phyloP scores from a whole-genome alignment of 2,329 filamentous ascomycete genomes.

The Xylariaceae sp. region DNA sequence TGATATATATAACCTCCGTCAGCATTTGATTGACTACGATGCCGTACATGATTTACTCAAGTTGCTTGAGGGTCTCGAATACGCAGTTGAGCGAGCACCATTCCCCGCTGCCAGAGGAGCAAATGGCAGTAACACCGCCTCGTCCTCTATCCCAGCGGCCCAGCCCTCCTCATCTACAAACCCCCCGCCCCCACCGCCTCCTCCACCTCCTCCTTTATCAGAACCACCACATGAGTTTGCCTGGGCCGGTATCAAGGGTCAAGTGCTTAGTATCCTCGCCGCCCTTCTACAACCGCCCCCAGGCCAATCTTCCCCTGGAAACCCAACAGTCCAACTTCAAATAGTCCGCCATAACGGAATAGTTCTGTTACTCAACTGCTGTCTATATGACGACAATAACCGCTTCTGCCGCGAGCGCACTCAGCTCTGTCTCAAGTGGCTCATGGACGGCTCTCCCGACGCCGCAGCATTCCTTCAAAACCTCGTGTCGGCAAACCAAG shows the following conservation, averaged over 20 bases:
- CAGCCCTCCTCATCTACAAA: constrained; percentile 28
- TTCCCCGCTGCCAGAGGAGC: constrained; percentile 45
- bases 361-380: constrained; percentile 83
- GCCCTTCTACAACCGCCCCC: constrained; percentile 81
- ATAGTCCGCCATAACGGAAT: constrained; percentile 82
- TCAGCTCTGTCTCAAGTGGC: constrained; percentile 81
- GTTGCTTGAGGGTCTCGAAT: constrained; percentile 80
- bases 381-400: constrained; percentile 87
- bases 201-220: constrained; percentile 51
- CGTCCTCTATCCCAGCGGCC: constrained; percentile 27
- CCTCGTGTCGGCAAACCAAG: constrained; percentile 42
- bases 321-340: constrained; percentile 78
- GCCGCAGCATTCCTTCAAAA: constrained; percentile 69
- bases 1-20: constrained; percentile 78
- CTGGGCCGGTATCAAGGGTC: constrained; percentile 78
- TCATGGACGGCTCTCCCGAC: constrained; percentile 69
- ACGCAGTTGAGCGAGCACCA: constrained; percentile 78
- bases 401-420: constrained; percentile 91
- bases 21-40: constrained; percentile 87
- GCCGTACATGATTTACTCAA: constrained; percentile 84
- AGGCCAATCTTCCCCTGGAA: constrained; percentile 56
- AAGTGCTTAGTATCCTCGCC: constrained; percentile 85
- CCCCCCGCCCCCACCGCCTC: constrained; percentile 40
- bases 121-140: constrained; percentile 17
- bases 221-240: constrained; percentile 61